A percentile compares a stretch with the other conserved stretches of the same genome.
phyloP scores from a whole-genome alignment of 805 yeast species.

The Wickerhamomyces pijperi region DNA sequence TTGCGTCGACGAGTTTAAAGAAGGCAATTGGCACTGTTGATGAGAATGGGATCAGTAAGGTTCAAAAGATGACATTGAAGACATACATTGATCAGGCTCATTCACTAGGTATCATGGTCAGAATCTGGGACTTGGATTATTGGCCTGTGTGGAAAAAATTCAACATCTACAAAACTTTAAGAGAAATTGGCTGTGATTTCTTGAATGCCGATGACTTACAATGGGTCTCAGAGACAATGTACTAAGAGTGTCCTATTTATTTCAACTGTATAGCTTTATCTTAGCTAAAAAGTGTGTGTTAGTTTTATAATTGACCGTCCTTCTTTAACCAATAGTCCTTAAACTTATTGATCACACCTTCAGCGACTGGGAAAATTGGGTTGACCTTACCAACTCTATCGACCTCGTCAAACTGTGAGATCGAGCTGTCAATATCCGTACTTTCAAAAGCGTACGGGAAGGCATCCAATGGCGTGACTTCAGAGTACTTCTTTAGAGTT shows the following conservation, averaged over 20 bases:
- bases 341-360: slow-evolving; percentile 26
- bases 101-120: slow-evolving; percentile 35
- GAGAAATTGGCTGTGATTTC: slow-evolving; percentile 42
- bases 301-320: too few relatives aligned
- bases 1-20: slow-evolving; percentile 37
- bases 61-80: slow-evolving; percentile 25
- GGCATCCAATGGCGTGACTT: slow-evolving; percentile 1
- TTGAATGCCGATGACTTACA: slow-evolving; percentile 57
- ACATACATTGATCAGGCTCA: slow-evolving; percentile 23
- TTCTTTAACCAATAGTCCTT: neutral
- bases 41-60: slow-evolving; percentile 22
- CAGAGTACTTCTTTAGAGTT: slow-evolving; percentile 1
- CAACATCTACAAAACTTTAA: slow-evolving; percentile 38
- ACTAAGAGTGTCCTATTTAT: too few relatives aligned
- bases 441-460: slow-evolving; percentile 6
- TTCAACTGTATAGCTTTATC: too few relatives aligned
- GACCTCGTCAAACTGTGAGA: slow-evolving; percentile 11
- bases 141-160: slow-evolving; percentile 50
- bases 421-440: slow-evolving; percentile 1
- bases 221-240: slow-evolving; percentile 14
- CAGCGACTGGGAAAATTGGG: slow-evolving; percentile 52
- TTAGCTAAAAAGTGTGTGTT: too few relatives aligned
- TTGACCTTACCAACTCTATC: slow-evolving; percentile 27
- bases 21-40: slow-evolving; percentile 7
- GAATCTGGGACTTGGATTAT: slow-evolving; percentile 65